Evolutionary conservation across 23 red algal genomes (phyloP).

Genomic region (Gracilaria caudata): DNA sequence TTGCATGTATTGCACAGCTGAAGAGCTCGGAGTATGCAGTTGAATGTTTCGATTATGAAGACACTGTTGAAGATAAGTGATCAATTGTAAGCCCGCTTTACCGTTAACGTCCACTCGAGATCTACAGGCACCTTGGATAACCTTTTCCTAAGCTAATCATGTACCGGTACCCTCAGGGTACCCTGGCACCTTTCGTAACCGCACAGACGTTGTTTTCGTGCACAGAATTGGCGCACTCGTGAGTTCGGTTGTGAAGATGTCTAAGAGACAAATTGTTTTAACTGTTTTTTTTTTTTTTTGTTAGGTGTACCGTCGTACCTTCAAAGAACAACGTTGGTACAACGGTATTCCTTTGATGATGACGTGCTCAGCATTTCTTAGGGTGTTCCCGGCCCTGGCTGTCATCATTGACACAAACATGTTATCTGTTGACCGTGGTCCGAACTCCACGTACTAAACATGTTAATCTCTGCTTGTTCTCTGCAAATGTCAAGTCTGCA

Average conservation of each 20-base stretch:
- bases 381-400: too few relatives aligned
- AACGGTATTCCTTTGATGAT: too few relatives aligned
- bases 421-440: too few relatives aligned
- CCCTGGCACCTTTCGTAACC: too few relatives aligned
- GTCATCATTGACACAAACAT: too few relatives aligned
- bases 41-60: slow-evolving; percentile 1
- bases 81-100: background rate
- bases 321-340: too few relatives aligned
- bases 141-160: background rate
- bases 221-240: background rate
- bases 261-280: background rate
- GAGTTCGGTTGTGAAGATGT: background rate
- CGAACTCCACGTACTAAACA: too few relatives aligned
- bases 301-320: too few relatives aligned
- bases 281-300: background rate
- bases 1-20: slow-evolving; percentile 1
- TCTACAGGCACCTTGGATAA: background rate
- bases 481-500: too few relatives aligned
- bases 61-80: background rate
- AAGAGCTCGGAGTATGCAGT: slow-evolving; percentile 10
- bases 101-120: background rate
- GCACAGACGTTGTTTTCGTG: background rate
- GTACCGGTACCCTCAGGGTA: too few relatives aligned
- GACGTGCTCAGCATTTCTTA: too few relatives aligned
- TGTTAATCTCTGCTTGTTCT: too few relatives aligned